Conservation (phyloP, 805 yeast genomes). For the Zygosaccharomyces siamensis region DNA sequence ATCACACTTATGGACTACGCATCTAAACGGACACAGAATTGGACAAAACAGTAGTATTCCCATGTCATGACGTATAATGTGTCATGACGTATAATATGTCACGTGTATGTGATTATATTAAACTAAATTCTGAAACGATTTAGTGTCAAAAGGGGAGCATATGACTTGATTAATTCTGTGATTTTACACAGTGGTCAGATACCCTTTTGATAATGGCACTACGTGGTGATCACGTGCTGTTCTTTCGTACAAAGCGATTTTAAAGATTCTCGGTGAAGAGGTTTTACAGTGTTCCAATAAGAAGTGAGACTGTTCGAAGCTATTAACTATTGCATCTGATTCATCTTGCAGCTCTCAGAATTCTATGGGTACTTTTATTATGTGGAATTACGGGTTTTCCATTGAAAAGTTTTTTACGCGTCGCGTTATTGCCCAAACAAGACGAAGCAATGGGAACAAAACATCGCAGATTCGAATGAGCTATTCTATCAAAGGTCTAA, state of each 20-base stretch:
- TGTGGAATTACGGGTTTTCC: not conserved
- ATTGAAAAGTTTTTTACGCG: constrained; percentile 8
- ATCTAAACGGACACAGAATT: no score
- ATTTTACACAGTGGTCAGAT: no score
- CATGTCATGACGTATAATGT: no score
- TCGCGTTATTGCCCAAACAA: constrained; percentile 15
- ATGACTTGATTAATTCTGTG: no score
- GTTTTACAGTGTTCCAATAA: not conserved
- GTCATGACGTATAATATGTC: no score
- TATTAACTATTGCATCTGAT: not conserved
- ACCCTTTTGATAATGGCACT: no score
- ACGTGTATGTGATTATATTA: no score
- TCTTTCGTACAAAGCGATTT: not conserved
- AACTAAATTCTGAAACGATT: no score
- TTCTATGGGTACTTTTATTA: not conserved
- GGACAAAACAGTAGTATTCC: no score
- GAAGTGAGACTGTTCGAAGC: not conserved
- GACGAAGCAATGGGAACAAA: constrained; percentile 14
- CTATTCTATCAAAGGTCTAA: constrained; percentile 1
- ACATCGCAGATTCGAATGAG: constrained; percentile 2
- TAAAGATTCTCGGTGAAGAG: not conserved
- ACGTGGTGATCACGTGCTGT: no score
- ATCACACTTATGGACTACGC: no score
- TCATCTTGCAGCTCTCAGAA: not conserved
- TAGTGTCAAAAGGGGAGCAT: no score